These are phyloP conservation scores for Aspergillus incahuasiensis DNA, from an alignment of 495 filamentous ascomycete species.

Conservation along the genomic window DNA sequence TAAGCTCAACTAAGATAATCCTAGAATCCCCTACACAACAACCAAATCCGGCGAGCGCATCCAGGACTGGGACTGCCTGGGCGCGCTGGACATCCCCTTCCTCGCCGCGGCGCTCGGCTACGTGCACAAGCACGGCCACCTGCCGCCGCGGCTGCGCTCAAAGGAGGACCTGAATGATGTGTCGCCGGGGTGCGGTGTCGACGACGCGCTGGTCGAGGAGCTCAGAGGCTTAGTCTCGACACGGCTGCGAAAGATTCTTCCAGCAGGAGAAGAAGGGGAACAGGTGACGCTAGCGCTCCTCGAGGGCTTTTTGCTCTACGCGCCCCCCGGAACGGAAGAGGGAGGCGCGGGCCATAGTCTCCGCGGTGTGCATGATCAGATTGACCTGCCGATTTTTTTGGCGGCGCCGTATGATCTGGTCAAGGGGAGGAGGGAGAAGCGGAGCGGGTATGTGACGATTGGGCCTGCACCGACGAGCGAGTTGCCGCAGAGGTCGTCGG, in stretches of 20 bases:
- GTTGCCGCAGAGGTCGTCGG: constrained; percentile 2
- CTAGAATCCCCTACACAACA: constrained; percentile 48
- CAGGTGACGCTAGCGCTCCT: constrained; percentile 46
- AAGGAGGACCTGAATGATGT: constrained; percentile 74
- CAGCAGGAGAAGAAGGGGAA: not conserved
- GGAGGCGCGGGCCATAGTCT: constrained; percentile 16
- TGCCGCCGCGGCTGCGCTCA: constrained; percentile 59
- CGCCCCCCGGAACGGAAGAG: constrained; percentile 26
- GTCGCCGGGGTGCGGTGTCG: constrained; percentile 44
- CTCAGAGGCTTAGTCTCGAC: not conserved
- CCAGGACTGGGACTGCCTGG: constrained; percentile 83
- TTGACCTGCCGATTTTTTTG: constrained; percentile 75
- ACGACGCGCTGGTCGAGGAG: constrained; percentile 15
- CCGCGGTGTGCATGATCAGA: constrained; percentile 43
- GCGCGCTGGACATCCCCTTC: constrained; percentile 61
- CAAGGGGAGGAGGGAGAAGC: constrained; percentile 61
- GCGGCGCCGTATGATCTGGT: constrained; percentile 56
- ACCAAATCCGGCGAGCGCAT: constrained; percentile 45
- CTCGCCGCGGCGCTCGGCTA: constrained; percentile 58
- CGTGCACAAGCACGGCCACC: constrained; percentile 59
- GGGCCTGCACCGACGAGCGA: constrained; percentile 35
- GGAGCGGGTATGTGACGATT: constrained; percentile 81
- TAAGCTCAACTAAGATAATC: constrained; percentile 5
- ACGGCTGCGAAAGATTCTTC: not conserved
- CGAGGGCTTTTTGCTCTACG: constrained; percentile 86